Conservation (phyloP, 805 yeast species). For the Myxozyma geophila region DNA sequence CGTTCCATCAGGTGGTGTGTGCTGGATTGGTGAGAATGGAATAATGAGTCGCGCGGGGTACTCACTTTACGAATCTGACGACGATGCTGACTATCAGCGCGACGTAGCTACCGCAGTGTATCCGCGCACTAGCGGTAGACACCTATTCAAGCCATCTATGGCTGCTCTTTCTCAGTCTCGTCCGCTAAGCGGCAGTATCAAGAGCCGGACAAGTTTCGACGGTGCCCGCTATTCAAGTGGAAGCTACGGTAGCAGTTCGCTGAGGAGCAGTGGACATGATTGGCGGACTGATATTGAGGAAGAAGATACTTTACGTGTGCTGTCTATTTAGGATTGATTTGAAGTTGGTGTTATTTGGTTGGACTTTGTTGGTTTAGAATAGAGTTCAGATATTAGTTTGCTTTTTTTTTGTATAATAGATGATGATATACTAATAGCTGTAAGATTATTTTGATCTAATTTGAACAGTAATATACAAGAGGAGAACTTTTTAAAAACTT, state of each 20-base stretch:
- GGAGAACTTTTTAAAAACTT: background rate
- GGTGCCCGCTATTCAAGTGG: conserved; percentile 3
- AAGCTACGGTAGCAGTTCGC: conserved; percentile 10
- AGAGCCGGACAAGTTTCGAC: conserved; percentile 13
- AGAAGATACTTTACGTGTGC: conserved; percentile 10
- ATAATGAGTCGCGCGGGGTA: conserved; percentile 10
- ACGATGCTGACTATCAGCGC: conserved; percentile 8
- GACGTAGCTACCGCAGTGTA: no score
- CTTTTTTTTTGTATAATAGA: background rate
- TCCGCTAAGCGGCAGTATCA: conserved; percentile 7
- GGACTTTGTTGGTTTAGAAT: background rate
- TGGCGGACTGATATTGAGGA: conserved; percentile 17
- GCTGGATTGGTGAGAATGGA: conserved; percentile 34
- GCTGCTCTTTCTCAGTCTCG: conserved; percentile 1
- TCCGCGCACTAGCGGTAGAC: background rate
- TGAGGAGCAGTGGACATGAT: conserved; percentile 23
- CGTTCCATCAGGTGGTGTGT: conserved; percentile 20
- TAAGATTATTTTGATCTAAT: background rate
- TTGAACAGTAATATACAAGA: background rate
- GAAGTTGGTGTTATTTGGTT: background rate
- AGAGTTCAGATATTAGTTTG: background rate
- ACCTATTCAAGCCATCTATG: background rate
- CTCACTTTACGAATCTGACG: conserved; percentile 13
- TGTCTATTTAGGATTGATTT: conserved; percentile 1
- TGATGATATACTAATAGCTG: background rate